A percentile compares a stretch with the other conserved stretches of the same genome.
Evolutionary conservation across 177 flowering plant species (phyloP).

Genomic region (Vitis hybrid): DNA sequence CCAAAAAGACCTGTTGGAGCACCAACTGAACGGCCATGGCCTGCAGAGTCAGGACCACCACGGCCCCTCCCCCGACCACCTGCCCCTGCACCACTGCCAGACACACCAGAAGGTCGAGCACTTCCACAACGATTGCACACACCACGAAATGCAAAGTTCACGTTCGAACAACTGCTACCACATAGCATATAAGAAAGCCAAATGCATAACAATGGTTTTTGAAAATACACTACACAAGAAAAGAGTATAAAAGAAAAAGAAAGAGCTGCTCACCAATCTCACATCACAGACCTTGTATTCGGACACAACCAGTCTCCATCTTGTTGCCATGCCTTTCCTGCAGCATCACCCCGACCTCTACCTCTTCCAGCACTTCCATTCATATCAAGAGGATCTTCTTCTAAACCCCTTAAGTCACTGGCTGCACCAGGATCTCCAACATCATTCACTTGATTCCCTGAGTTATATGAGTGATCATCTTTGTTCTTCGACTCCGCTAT

Average conservation of each 20-base stretch:
- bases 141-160: conserved; percentile 98
- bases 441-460: conserved; percentile 27
- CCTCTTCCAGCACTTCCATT: conserved; percentile 68
- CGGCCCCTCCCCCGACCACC: conserved; percentile 92
- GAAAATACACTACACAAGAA: not conserved
- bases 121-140: conserved; percentile 99
- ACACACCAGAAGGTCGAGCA: conserved; percentile 88
- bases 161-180: conserved; percentile 83
- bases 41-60: conserved; percentile 54
- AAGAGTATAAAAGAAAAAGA: conserved; percentile 45
- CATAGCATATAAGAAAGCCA: conserved; percentile 25
- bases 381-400: conserved; percentile 44
- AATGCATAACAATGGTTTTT: conserved; percentile 8
- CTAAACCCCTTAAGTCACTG: conserved; percentile 38
- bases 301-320: conserved; percentile 99
- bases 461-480: conserved; percentile 43
- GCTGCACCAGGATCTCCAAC: conserved; percentile 35
- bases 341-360: conserved; percentile 71
- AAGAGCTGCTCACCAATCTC: conserved; percentile 99
- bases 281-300: conserved; percentile 99
- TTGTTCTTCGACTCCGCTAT: conserved; percentile 86
- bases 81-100: conserved; percentile 62
- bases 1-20: conserved; percentile 90
- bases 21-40: conserved; percentile 45
- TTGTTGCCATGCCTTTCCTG: conserved; percentile 91